Conservation (phyloP, 148 eudicot species). For the Persicaria tinctoria region DNA sequence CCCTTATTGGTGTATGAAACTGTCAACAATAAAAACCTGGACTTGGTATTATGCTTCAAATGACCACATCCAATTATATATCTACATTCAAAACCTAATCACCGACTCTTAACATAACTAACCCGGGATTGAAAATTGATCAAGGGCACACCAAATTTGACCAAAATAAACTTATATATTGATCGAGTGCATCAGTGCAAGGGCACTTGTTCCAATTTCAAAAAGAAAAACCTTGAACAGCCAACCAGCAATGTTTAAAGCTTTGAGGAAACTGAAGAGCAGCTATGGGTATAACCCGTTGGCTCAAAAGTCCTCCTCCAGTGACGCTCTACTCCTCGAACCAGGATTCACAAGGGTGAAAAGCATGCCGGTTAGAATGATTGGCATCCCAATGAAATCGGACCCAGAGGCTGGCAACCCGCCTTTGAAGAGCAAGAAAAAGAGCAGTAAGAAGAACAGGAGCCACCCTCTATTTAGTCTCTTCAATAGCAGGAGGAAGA, state of each 20-base stretch:
- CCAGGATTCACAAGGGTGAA: neutral
- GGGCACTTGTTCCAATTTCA: neutral
- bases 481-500: slow-evolving; percentile 3
- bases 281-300: slow-evolving; percentile 7
- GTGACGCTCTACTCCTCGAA: neutral
- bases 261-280: neutral
- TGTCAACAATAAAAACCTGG: neutral
- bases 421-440: neutral
- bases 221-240: neutral
- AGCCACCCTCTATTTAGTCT: slow-evolving; percentile 6
- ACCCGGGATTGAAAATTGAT: neutral
- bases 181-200: neutral
- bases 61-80: neutral
- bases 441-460: slow-evolving; percentile 9
- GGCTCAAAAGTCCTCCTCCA: neutral
- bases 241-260: neutral
- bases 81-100: slow-evolving; percentile 1
- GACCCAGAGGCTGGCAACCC: neutral
- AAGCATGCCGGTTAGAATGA: neutral
- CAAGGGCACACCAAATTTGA: neutral
- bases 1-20: neutral
- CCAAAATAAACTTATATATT: neutral
- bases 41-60: neutral
- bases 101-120: neutral
- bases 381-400: neutral